Evolutionary conservation across 2,329 filamentous ascomycete species (phyloP).

Genomic region (Hyphodiscus sp.): DNA sequence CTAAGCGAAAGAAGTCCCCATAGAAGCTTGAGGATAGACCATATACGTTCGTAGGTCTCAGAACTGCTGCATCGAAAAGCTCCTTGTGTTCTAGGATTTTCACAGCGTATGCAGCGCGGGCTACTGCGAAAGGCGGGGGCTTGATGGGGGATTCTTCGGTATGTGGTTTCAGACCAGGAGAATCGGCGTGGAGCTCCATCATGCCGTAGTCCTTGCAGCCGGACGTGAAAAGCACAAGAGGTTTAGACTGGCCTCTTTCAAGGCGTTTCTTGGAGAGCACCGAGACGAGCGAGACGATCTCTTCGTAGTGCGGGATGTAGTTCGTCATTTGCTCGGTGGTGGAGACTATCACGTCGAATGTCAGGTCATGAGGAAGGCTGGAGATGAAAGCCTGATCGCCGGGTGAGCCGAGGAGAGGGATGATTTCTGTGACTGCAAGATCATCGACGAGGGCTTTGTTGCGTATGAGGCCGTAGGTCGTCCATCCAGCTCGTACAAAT

Average conservation of each 20-base stretch:
- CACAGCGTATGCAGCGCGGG: constrained; percentile 30
- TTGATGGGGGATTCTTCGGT: constrained; percentile 37
- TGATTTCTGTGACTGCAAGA: constrained; percentile 33
- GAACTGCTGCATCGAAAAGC: constrained; percentile 37
- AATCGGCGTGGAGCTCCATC: constrained; percentile 27
- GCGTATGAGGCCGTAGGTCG: constrained; percentile 39
- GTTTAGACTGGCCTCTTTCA: constrained; percentile 27
- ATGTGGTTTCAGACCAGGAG: constrained; percentile 34
- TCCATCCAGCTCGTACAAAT: constrained; percentile 40
- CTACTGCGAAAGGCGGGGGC: constrained; percentile 21
- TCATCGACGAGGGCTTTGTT: constrained; percentile 25
- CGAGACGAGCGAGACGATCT: constrained; percentile 32
- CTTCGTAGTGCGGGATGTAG: constrained; percentile 35
- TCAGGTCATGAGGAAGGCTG: constrained; percentile 15
- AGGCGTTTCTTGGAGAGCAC: constrained; percentile 31
- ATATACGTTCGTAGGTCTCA: constrained; percentile 42
- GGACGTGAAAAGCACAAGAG: constrained; percentile 40
- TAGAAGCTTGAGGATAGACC: constrained; percentile 38
- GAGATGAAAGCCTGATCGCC: constrained; percentile 29
- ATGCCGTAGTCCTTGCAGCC: constrained; percentile 46
- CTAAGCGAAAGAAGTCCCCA: constrained; percentile 16
- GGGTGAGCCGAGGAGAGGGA: constrained; percentile 36
- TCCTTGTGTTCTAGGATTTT: constrained; percentile 34
- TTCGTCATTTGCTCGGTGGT: constrained; percentile 36
- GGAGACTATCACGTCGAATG: constrained; percentile 38